phyloP scores from a whole-genome alignment of 169 alveolate species.

The Sarcocystis neurona region DNA sequence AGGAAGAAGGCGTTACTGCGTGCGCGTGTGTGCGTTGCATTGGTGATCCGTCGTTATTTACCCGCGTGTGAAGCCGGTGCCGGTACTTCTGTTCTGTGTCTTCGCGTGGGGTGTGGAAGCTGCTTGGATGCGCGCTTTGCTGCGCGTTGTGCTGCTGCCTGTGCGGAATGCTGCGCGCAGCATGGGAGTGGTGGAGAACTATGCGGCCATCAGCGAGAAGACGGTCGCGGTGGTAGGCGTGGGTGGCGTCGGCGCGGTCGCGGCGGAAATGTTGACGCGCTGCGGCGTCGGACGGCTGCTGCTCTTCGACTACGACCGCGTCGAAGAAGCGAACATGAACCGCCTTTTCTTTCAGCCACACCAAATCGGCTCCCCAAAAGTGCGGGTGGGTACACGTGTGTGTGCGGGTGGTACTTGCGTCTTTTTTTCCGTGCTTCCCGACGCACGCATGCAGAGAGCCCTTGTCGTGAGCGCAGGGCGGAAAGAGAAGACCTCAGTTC shows the following conservation, averaged over 20 bases:
- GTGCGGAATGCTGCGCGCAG: slow-evolving; percentile 54
- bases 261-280: slow-evolving; percentile 95
- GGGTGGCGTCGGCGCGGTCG: slow-evolving; percentile 97
- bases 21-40: too few species aligned
- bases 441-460: neutral
- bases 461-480: neutral
- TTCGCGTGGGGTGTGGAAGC: too few species aligned
- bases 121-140: too few species aligned
- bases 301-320: slow-evolving; percentile 92
- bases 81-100: too few species aligned
- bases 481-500: neutral
- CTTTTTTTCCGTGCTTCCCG: neutral
- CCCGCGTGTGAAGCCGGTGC: too few species aligned
- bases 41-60: too few species aligned
- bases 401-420: neutral
- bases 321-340: slow-evolving; percentile 95
- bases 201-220: slow-evolving; percentile 79
- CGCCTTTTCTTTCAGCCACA: slow-evolving; percentile 91
- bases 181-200: slow-evolving; percentile 94
- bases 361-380: slow-evolving; percentile 91
- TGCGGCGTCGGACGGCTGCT: slow-evolving; percentile 95
- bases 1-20: too few species aligned
- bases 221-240: slow-evolving; percentile 92
- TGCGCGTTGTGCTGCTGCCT: neutral
- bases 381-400: slow-evolving; percentile 73